Base-by-base conservation (phyloP, 2,329 filamentous ascomycete species). In the Aspergillus novofumigatus region DNA sequence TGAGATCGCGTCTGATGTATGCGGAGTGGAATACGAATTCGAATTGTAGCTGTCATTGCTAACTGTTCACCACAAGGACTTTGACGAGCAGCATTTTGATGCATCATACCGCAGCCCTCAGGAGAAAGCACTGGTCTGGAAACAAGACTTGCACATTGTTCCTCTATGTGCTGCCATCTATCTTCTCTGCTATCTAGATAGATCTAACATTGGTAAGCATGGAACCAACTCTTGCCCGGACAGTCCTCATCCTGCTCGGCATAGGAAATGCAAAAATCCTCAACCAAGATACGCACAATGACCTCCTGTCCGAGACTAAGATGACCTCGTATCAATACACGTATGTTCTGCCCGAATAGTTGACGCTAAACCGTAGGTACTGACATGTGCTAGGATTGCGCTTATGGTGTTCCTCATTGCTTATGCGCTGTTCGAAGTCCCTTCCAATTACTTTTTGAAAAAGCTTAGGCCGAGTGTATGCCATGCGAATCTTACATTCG, bases 131-230 rank as follows among this genome's bases (percentile, higher is more conserved):
- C 74, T 85, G 6, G 60, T 85, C 25, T 75, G 80, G 72, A 85
- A 83, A 64, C 85, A 88, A 65, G 87, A 89, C 68, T 58, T 83
- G 20, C 79, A 82, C 54, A 86, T 89, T 56, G 75, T 89, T 14
- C 86, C 87, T 1, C 73, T 89, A 14, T 83, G 79, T n/a, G 83
- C 84, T 6, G 75, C 71, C 53, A 86, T 89, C 52, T 90, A 88
- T 69, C 78, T 89, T 49, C 78, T 89, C 23, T 87, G 84, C 71
- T 89, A 86, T 68, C 80, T 89, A 25, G 86, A 89, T 71, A 78
- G 84, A 47, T 82, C 84, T 55, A 90, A 89, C 70, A 89, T 90
- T 56, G 86, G 85, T 77, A 56, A 49, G 64, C 59, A 9, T 17
- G 20, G 10, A 50, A 42, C 20, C n/a, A 6, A 9, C 0, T 9